phyloP scores from a whole-genome alignment of 768 basidiomycete species.

The Russula sp. region DNA sequence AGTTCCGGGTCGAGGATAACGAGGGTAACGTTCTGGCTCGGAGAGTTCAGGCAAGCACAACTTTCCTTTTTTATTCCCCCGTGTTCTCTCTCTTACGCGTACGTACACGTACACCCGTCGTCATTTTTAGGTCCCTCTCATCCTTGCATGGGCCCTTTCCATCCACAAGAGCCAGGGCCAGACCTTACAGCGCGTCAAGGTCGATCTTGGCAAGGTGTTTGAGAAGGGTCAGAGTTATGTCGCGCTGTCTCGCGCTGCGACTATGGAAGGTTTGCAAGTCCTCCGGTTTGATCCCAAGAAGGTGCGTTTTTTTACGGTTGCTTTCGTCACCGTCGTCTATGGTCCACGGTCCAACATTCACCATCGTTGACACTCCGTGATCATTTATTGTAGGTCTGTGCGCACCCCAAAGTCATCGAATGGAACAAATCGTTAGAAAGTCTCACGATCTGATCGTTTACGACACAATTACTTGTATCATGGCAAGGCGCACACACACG shows the following conservation, averaged over 20 bases:
- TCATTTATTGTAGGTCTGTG: conserved; percentile 38
- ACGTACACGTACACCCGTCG: neutral
- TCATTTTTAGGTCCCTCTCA: conserved; percentile 64
- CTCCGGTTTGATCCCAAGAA: conserved; percentile 52
- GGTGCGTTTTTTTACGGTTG: conserved; percentile 35
- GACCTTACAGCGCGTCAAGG: conserved; percentile 61
- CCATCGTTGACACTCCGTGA: neutral
- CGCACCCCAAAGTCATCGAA: conserved; percentile 45
- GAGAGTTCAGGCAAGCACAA: conserved; percentile 41
- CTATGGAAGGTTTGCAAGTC: conserved; percentile 53
- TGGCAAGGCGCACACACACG: neutral
- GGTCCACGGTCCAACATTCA: too few relatives aligned
- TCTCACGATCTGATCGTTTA: conserved; percentile 10
- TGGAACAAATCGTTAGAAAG: conserved; percentile 41
- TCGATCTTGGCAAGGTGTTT: conserved; percentile 65
- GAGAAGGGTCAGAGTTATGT: conserved; percentile 56
- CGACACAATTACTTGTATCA: neutral
- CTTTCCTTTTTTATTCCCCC: neutral
- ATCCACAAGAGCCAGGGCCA: conserved; percentile 81
- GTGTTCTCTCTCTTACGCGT: neutral
- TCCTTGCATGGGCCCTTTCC: conserved; percentile 73
- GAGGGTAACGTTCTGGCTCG: conserved; percentile 50
- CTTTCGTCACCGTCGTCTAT: too few relatives aligned
- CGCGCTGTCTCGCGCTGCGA: conserved; percentile 51
- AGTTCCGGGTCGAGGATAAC: conserved; percentile 52